Conservation (phyloP, 257 asterid genomes). For the Oldenlandia corymbosa region DNA sequence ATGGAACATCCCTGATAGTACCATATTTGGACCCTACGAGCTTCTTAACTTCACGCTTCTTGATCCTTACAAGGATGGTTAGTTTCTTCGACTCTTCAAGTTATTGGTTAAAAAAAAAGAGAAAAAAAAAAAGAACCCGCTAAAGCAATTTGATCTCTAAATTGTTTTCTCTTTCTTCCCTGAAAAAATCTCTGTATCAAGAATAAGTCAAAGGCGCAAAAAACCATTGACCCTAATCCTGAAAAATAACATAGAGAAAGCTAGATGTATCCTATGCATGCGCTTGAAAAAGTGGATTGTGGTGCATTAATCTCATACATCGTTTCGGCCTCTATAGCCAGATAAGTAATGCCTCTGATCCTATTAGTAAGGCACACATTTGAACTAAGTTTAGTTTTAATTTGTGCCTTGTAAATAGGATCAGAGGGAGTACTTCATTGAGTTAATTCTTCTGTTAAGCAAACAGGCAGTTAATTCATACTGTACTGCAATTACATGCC, state of each 20-base stretch:
- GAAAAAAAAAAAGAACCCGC: neutral
- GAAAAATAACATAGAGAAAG: neutral
- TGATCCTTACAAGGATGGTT: constrained; percentile 57
- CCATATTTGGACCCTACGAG: constrained; percentile 83
- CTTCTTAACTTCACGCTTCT: constrained; percentile 77
- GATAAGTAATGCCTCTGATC: too few relatives aligned
- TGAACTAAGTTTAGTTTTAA: too few relatives aligned
- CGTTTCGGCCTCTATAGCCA: neutral
- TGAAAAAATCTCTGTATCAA: neutral
- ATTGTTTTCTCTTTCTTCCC: neutral
- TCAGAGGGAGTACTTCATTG: neutral
- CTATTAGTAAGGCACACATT: too few relatives aligned
- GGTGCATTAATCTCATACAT: neutral
- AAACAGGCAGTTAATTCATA: too few relatives aligned
- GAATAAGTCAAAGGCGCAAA: neutral
- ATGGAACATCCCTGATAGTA: constrained; percentile 68
- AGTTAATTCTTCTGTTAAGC: neutral
- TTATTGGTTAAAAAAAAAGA: neutral
- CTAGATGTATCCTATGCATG: neutral
- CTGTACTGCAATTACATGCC: too few relatives aligned
- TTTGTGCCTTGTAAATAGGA: too few relatives aligned
- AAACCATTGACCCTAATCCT: neutral
- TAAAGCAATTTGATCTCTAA: neutral
- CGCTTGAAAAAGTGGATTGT: neutral
- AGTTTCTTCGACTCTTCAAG: constrained; percentile 16